These are phyloP conservation scores for Botrytis paeoniae DNA, from an alignment of 2,329 filamentous ascomycete genomes.

Conservation along the genomic window DNA sequence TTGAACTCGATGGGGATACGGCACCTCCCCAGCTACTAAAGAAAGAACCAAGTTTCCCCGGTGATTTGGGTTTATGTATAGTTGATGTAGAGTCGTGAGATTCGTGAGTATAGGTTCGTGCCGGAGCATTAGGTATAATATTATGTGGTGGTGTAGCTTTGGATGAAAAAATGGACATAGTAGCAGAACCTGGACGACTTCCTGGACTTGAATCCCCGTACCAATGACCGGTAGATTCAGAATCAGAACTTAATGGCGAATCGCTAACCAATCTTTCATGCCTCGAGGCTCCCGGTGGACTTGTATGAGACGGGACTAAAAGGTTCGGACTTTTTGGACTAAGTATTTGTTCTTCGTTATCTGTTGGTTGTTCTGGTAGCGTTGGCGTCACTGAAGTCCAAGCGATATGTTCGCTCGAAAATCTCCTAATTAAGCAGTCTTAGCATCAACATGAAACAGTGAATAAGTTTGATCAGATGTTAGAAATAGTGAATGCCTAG, in stretches of 20 bases:
- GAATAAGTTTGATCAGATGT: neutral
- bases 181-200: slow-evolving; percentile 31
- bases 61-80: slow-evolving; percentile 46
- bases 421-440: slow-evolving; percentile 23
- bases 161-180: slow-evolving; percentile 39
- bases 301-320: slow-evolving; percentile 28
- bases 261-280: slow-evolving; percentile 36
- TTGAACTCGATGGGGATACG: slow-evolving; percentile 54
- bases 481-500: neutral
- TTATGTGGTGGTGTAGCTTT: slow-evolving; percentile 37
- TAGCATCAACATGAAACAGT: slow-evolving; percentile 11
- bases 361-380: slow-evolving; percentile 22
- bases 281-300: slow-evolving; percentile 25
- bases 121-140: slow-evolving; percentile 27
- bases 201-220: slow-evolving; percentile 33
- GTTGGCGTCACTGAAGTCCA: slow-evolving; percentile 27
- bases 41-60: slow-evolving; percentile 60
- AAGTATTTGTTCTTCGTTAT: slow-evolving; percentile 22
- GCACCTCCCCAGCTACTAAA: slow-evolving; percentile 64
- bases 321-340: slow-evolving; percentile 30
- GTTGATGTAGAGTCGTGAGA: slow-evolving; percentile 33
- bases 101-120: slow-evolving; percentile 32
- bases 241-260: slow-evolving; percentile 32
- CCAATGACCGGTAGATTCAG: slow-evolving; percentile 34
- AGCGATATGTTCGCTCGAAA: slow-evolving; percentile 29